Evolutionary conservation across 768 basidiomycete species (phyloP).

Genomic region (Hygrocybe coccinea): DNA sequence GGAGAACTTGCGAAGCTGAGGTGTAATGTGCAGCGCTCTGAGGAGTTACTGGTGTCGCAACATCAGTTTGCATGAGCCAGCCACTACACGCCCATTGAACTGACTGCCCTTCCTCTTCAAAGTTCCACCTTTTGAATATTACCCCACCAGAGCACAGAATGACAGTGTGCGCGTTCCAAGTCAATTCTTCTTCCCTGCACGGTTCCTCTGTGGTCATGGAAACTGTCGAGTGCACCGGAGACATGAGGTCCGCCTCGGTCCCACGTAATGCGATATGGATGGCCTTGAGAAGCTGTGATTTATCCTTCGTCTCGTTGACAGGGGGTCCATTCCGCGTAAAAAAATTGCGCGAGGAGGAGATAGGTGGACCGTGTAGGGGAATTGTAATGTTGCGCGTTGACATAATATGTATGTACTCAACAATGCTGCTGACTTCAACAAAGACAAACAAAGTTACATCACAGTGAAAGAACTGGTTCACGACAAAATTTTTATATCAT

Average conservation of each 20-base stretch:
- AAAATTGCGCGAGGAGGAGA: slow-evolving; percentile 42
- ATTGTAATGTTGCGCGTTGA: slow-evolving; percentile 28
- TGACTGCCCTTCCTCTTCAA: slow-evolving; percentile 62
- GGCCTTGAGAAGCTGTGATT: slow-evolving; percentile 45
- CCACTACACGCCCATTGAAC: slow-evolving; percentile 82
- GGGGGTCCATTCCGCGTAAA: slow-evolving; percentile 30
- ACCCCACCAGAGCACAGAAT: slow-evolving; percentile 63
- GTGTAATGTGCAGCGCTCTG: slow-evolving; percentile 29
- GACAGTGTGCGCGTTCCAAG: slow-evolving; percentile 64
- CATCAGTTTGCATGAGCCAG: slow-evolving; percentile 51
- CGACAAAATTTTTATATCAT: too few species aligned
- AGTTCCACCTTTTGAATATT: slow-evolving; percentile 69
- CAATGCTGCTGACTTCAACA: not conserved
- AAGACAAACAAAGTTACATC: too few species aligned
- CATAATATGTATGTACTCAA: not conserved
- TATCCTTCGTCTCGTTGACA: slow-evolving; percentile 11
- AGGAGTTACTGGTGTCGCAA: slow-evolving; percentile 23
- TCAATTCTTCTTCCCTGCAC: slow-evolving; percentile 57
- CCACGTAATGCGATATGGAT: slow-evolving; percentile 60
- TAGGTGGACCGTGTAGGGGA: slow-evolving; percentile 38
- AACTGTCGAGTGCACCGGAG: slow-evolving; percentile 39
- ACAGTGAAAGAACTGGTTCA: too few species aligned
- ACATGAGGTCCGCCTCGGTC: slow-evolving; percentile 39
- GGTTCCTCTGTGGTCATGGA: slow-evolving; percentile 38
- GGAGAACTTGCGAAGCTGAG: slow-evolving; percentile 27